phyloP scores from a whole-genome alignment of 1,284 basidiomycete genomes.

The Cystobasidium sp. region DNA sequence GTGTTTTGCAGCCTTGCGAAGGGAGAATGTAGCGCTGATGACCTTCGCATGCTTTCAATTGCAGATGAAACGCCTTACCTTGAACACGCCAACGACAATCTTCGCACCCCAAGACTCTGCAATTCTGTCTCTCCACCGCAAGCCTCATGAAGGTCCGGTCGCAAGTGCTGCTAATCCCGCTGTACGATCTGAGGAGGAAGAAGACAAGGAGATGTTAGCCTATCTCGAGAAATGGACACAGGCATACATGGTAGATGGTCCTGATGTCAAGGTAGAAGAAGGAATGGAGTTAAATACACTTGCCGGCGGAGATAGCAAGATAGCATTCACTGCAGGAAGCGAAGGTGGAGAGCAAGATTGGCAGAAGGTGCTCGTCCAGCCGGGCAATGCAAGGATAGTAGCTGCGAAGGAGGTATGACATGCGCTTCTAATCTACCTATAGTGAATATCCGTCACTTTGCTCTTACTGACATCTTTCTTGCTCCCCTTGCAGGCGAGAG shows the following conservation, averaged over 20 bases:
- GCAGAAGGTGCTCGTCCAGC: slow-evolving; percentile 29
- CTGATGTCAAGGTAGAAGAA: slow-evolving; percentile 15
- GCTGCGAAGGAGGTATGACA: slow-evolving; percentile 21
- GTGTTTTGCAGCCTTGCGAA: background rate
- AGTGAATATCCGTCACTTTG: background rate
- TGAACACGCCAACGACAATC: slow-evolving; percentile 22
- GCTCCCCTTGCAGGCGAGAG: slow-evolving; percentile 20
- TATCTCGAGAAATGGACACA: slow-evolving; percentile 37
- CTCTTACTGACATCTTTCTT: background rate
- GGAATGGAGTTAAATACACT: slow-evolving; percentile 3
- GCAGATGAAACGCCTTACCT: slow-evolving; percentile 19
- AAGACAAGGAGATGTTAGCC: slow-evolving; percentile 20
- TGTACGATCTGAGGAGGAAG: slow-evolving; percentile 12
- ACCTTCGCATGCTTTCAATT: background rate
- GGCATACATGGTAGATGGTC: slow-evolving; percentile 29
- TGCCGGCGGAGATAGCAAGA: slow-evolving; percentile 15
- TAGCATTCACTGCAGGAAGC: slow-evolving; percentile 15
- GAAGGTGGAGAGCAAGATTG: slow-evolving; percentile 13
- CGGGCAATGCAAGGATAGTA: slow-evolving; percentile 33
- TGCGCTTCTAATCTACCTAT: background rate
- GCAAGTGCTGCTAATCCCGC: background rate
- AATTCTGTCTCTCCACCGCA: slow-evolving; percentile 24
- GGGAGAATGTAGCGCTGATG: background rate
- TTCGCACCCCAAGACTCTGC: slow-evolving; percentile 33
- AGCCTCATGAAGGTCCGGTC: slow-evolving; percentile 31